Base-by-base conservation (phyloP, 306 rosid genomes). In the Morella rubra region DNA sequence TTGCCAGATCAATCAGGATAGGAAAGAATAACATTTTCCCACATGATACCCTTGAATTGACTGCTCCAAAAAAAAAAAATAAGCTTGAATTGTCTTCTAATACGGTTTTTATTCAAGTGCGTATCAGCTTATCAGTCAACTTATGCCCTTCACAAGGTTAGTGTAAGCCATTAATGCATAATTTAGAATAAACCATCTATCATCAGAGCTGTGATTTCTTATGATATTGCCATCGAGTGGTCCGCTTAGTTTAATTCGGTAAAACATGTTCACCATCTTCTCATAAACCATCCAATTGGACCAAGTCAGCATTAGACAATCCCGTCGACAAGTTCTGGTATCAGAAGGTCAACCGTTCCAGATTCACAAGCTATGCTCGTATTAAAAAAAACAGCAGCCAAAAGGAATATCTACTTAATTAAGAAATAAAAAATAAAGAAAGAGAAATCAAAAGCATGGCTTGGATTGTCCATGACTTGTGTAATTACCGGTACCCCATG, bases 241-340 rank as follows among this genome's bases (percentile, higher is more conserved):
- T 42, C 7, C 22, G 6, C 27, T 42, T 66, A 42, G 47, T 66
- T 44, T 42, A n/a, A 66, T 42, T 42, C 27, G 7, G 9, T 18
- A 49, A 14, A 51, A 47, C 51, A 44, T 11, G 44, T 19, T 2
- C 44, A 76, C 53, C 69, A 45, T 42, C 5, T 40, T 12, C 58
- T 71, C 59, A 65, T 22, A 24, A 72, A 62, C 68, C 73, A 0
- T 62, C 78, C 69, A 76, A 58, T 72, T 72, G 67, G 81, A 83
- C 81, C 61, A 19, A 80, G 77, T 61, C 79, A 40, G 67, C 50
- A 41, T 44, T n/a, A 60, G 68, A 67, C 55, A 55, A 65, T 32
- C 46, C 22, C 6, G 19, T 7, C 15, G 42, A 50, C 74, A 19
- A 77, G 24, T 46, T 20, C 2, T 12, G 44, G 10, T 41, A 45